A percentile compares a stretch with the other conserved stretches of the same genome.
Evolutionary conservation across 1,284 basidiomycete species (phyloP).

Genomic region (Ceratobasidium sp.): DNA sequence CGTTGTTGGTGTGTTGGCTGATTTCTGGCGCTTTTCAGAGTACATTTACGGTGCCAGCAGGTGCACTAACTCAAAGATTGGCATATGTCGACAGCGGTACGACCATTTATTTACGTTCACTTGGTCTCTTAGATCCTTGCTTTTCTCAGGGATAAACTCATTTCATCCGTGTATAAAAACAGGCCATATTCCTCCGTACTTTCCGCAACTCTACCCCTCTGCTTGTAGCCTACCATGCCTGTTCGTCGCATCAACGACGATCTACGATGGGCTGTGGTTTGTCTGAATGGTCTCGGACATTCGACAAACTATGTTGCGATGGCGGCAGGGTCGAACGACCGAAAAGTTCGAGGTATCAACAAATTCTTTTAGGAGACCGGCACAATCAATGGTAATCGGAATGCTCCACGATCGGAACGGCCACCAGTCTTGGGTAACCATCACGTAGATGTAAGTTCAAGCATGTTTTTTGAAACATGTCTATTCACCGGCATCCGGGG

Average conservation of each 20-base stretch:
- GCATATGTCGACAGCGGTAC: no score
- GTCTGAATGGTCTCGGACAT: not conserved
- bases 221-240: not conserved
- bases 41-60: no score
- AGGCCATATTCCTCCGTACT: no score
- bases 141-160: no score
- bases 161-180: no score
- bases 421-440: not conserved
- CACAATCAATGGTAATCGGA: not conserved
- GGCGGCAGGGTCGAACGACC: not conserved
- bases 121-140: no score
- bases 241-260: not conserved
- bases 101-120: no score
- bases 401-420: not conserved
- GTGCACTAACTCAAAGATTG: no score
- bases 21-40: not conserved
- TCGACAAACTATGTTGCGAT: not conserved
- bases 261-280: constrained; percentile 20
- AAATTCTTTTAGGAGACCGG: constrained; percentile 8
- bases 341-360: not conserved
- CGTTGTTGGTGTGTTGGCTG: no score
- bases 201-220: no score
- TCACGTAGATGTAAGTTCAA: not conserved
- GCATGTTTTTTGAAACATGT: no score
- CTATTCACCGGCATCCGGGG: no score